Conservation (phyloP, 2,329 filamentous ascomycete genomes). For the Metarhizium rileyi region DNA sequence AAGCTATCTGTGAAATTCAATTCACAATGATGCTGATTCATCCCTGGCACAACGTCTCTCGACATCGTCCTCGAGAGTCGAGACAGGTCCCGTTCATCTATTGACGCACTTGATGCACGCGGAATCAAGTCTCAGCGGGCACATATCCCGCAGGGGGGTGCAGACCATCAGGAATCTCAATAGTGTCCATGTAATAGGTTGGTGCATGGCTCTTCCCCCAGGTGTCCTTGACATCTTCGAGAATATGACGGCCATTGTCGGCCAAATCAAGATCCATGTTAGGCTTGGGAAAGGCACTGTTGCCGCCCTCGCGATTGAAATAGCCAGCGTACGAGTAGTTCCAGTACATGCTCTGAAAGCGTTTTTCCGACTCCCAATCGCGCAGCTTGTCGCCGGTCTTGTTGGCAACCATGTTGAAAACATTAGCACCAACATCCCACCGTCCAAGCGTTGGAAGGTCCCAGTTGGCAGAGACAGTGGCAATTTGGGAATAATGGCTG, state of each 20-base stretch:
- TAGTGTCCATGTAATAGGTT: slow-evolving; percentile 31
- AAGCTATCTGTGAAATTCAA: not conserved
- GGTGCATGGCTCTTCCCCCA: slow-evolving; percentile 29
- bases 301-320: slow-evolving; percentile 29
- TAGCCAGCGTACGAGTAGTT: slow-evolving; percentile 45
- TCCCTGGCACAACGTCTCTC: not conserved
- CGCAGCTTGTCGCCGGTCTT: slow-evolving; percentile 47
- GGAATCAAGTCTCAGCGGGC: slow-evolving; percentile 5
- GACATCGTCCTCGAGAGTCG: not conserved
- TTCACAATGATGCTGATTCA: not conserved
- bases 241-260: slow-evolving; percentile 23
- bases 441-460: slow-evolving; percentile 58
- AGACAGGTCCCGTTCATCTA: not conserved
- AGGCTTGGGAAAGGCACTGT: slow-evolving; percentile 27
- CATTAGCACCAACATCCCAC: slow-evolving; percentile 63
- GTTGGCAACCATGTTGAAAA: slow-evolving; percentile 51
- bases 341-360: slow-evolving; percentile 34
- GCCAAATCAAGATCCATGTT: slow-evolving; percentile 27
- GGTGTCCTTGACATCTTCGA: slow-evolving; percentile 25
- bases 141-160: slow-evolving; percentile 31
- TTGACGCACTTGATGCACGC: not conserved
- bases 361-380: slow-evolving; percentile 21
- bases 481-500: slow-evolving; percentile 61
- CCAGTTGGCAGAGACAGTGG: slow-evolving; percentile 63
- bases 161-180: slow-evolving; percentile 31